Evolutionary conservation across 2,329 filamentous ascomycete species (phyloP).

Genomic region (Aspergillus glaucus): DNA sequence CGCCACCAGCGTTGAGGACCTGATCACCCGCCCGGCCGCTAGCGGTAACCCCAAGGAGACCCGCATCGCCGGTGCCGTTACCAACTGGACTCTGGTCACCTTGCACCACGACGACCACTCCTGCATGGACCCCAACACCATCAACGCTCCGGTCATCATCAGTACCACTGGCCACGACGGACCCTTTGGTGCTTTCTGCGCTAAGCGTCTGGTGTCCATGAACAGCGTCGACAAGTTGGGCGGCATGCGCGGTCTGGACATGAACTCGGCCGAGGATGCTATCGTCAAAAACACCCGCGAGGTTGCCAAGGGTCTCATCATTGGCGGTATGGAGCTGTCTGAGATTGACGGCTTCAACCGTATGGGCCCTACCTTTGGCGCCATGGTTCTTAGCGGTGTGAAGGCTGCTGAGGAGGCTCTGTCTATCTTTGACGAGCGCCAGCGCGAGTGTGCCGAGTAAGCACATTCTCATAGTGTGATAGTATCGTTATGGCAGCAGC

Average conservation of each 20-base stretch:
- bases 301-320: slow-evolving; percentile 78
- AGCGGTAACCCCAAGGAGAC: slow-evolving; percentile 48
- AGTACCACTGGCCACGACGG: slow-evolving; percentile 87
- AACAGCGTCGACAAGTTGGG: slow-evolving; percentile 73
- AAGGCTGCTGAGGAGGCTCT: slow-evolving; percentile 87
- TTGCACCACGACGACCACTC: slow-evolving; percentile 85
- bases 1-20: slow-evolving; percentile 82
- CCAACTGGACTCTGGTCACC: slow-evolving; percentile 89
- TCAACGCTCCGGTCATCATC: slow-evolving; percentile 84
- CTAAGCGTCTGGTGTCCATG: slow-evolving; percentile 89
- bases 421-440: slow-evolving; percentile 67
- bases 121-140: slow-evolving; percentile 97
- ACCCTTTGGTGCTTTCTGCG: slow-evolving; percentile 84
- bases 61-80: slow-evolving; percentile 81
- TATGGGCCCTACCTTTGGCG: slow-evolving; percentile 85
- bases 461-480: not conserved
- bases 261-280: slow-evolving; percentile 84
- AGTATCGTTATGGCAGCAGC: not conserved
- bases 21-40: slow-evolving; percentile 68
- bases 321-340: slow-evolving; percentile 91
- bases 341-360: slow-evolving; percentile 88
- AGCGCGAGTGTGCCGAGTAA: slow-evolving; percentile 66
- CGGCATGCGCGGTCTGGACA: slow-evolving; percentile 89
- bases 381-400: slow-evolving; percentile 80
- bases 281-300: slow-evolving; percentile 90